Base-by-base conservation (phyloP, 2,329 filamentous ascomycete species). In the Colletotrichum cuscutae region DNA sequence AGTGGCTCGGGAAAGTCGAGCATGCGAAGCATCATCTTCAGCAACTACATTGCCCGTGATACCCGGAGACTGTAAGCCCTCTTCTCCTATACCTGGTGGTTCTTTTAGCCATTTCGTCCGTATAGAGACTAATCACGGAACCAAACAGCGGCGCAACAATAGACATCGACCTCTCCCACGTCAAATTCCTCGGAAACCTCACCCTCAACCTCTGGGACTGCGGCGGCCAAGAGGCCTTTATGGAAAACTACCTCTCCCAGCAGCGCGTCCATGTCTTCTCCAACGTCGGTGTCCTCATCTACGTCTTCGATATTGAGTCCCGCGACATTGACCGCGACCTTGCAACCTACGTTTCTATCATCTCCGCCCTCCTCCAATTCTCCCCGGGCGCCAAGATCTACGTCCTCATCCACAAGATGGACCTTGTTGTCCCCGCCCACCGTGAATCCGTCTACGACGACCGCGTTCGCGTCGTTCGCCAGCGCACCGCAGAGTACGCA, bases 121-220 rank as follows among this genome's bases (percentile, higher is more conserved):
- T 54, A 26, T 57, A 11, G 19, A 24, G 54, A 26, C 24, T 35
- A 13, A 52, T 6, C 11, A n/a, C 0, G 9, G 5, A 8, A 49
- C 12, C 53, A 37, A 30, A 67, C 54, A 90, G 89, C 68, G 97
- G 97, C 76, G 97, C 97, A 1, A 99, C 97, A 13, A 98, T 99
- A 81, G 97, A 99, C 81, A 97, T 99, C 73, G 97, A 99, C 84
- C 94, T 98, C 79, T 98, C 95, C 75, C 97, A 98, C 85, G 97
- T 98, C 84, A 98, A 98, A 83, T 99, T 99, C 85, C 94, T 99
- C 85, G 97, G 97, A 65, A 98, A 98, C 82, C 88, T 99, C 65
- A 98, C 97, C 66, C 89, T 99, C 78, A 98, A 99, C 83, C 90
- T 99, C 22, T 99, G 97, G 97, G 97, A 99, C 84, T 99, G 97